Evolutionary conservation across 768 basidiomycete species (phyloP), one percentile per base, ranked within the genome.

Genomic region (Lyophyllum atratum): DNA sequence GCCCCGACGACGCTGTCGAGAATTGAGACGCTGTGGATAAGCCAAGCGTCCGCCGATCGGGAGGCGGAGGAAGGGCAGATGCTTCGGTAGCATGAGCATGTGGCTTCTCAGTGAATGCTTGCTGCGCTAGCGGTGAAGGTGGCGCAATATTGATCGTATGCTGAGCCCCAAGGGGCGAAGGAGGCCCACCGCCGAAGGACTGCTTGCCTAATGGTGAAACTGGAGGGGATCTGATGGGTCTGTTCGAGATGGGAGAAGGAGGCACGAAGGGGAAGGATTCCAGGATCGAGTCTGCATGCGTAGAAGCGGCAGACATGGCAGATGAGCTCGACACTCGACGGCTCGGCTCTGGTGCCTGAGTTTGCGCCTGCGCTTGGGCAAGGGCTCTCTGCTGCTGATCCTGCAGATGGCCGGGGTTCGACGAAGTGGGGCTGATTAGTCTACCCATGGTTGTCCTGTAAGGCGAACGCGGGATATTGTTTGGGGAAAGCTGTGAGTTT

Each of bases 211-310:
- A 75, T 8, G 91, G 90, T 10, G 90, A 92, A 55, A 85, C 84
- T 34, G 88, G 87, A 5, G 89, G 89, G 3, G 89, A 85, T 59
- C 90, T 79, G 63, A 85, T 75, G 10, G 90, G 91, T 52, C 87
- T 79, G 62, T 90, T 85, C n/a, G 90, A 92, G 57, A 93, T 92
- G 6, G 92, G 92, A 8, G 91, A 92, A 1, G 92, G 92, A 22
- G 92, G 92, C 9, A 94, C 91, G 68, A 94, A 93, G 33, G 90
- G 90, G 79, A 94, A 94, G 14, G 85, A 87, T 70, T 92, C 92
- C 25, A 93, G 79, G 62, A 93, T 91, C 3, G 91, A 93, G 67
- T 93, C 91, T 25, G 90, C 89, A 48, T 83, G 82, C 2, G 87
- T 87, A 10, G 89, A 89, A 14, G 87, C 75, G 12, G 83, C 83